Percentiles rank a stretch among this genome's conserved stretches.
These are phyloP conservation scores for Magnaporthiopsis rhizophila DNA, from an alignment of 2,329 filamentous ascomycete genomes.

Conservation along the genomic window DNA sequence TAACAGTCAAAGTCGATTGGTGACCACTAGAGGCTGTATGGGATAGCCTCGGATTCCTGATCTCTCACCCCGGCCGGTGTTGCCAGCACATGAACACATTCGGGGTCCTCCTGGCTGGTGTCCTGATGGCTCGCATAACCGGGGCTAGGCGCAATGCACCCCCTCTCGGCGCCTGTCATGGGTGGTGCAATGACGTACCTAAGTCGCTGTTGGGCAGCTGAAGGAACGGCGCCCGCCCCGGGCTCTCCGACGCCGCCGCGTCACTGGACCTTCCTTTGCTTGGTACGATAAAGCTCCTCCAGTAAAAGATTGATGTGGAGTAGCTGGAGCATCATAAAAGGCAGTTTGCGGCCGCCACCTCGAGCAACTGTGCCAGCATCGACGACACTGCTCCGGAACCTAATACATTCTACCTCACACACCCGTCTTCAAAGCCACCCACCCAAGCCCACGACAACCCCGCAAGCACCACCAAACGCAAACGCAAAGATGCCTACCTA, in stretches of 20 bases:
- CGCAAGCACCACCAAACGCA: neutral
- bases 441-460: neutral
- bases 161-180: neutral
- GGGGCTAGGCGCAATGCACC: neutral
- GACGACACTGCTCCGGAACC: neutral
- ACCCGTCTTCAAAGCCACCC: neutral
- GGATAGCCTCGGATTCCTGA: too few species aligned
- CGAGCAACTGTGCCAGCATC: neutral
- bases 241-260: neutral
- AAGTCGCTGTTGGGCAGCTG: neutral
- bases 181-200: neutral
- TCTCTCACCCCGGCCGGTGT: too few species aligned
- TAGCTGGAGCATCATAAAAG: conserved; percentile 3
- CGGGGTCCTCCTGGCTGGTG: neutral
- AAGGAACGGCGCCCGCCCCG: neutral
- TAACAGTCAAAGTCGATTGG: neutral
- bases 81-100: neutral
- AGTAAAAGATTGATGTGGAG: neutral
- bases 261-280: neutral
- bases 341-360: neutral
- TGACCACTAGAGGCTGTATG: neutral
- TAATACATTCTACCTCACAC: neutral
- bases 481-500: conserved; percentile 15
- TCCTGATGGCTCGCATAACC: neutral
- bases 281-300: neutral